Base-by-base conservation (phyloP, 495 filamentous ascomycete genomes). In the Daldinia vernicosa region DNA sequence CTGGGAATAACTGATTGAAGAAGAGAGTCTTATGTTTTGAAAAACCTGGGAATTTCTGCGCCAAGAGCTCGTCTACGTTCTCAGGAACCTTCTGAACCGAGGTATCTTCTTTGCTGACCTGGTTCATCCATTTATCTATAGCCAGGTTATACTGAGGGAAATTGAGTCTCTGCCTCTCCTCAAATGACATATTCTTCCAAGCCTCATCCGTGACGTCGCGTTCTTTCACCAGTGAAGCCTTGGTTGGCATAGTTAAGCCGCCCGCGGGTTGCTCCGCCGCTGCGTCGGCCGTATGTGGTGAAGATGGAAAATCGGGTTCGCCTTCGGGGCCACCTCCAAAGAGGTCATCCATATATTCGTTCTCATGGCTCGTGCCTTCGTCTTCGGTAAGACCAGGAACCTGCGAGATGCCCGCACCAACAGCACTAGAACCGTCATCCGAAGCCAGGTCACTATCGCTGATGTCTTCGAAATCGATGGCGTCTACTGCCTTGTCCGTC, bases 401-500 rank as follows among this genome's bases (percentile, higher is more conserved):
- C 70, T 87, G 79, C 11, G 73, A 78, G 32, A 77, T 70, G 52
- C 76, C 75, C 0, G 73, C 78, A 17, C 76, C 77, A 28, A 80
- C 83, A 47, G 79, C 77, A 37, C 27, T 63, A 22, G 60, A 69
- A 15, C 62, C 80, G 35, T 76, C 74, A 47, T 80, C 79, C 53
- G 76, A 83, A 70, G 82, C 83, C 8, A 87, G 76, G 40, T 90
- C 90, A 63, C 85, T 85, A 61, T 91, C 89, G 55, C 82, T 83
- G 77, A 96, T 90, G 77, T 96, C 93, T 76, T 92, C 94, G 71
- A 89, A 99, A 79, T 99, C 95, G 65, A 80, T 70, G 53, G 82
- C 82, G 73, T 84, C 78, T 35, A 79, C 82, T 55, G 80, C 82
- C 57, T 79, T 62, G 26, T 59, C 12, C 14, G 74, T 69, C 40